These are phyloP conservation scores for Paecilomyces sp. DNA, from an alignment of 2,329 filamentous ascomycete species.

Conservation along the genomic window DNA sequence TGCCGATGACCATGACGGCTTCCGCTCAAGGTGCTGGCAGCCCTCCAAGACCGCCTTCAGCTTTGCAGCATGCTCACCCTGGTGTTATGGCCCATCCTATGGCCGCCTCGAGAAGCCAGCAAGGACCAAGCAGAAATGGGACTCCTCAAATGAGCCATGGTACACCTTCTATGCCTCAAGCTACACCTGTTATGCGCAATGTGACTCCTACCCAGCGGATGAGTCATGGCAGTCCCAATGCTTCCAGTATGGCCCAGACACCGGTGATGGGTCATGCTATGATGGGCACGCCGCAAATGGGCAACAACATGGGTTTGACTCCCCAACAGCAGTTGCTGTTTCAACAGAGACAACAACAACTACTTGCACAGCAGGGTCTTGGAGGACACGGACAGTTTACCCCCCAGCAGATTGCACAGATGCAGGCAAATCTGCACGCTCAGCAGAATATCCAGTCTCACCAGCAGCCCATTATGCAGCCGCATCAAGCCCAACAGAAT, in stretches of 20 bases:
- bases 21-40: slow-evolving; percentile 41
- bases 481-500: slow-evolving; percentile 23
- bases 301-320: slow-evolving; percentile 27
- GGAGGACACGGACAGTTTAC: slow-evolving; percentile 26
- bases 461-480: slow-evolving; percentile 33
- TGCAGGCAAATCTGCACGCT: slow-evolving; percentile 38
- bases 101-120: slow-evolving; percentile 37
- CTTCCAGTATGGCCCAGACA: slow-evolving; percentile 34
- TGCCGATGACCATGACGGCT: slow-evolving; percentile 38
- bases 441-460: slow-evolving; percentile 40
- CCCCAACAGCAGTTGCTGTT: slow-evolving; percentile 32
- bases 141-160: slow-evolving; percentile 42
- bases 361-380: slow-evolving; percentile 30
- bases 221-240: slow-evolving; percentile 38
- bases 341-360: slow-evolving; percentile 32
- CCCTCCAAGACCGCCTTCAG: slow-evolving; percentile 37
- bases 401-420: slow-evolving; percentile 33
- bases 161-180: slow-evolving; percentile 39
- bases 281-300: slow-evolving; percentile 33
- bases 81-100: slow-evolving; percentile 39
- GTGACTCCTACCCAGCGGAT: slow-evolving; percentile 41
- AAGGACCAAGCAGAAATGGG: slow-evolving; percentile 40
- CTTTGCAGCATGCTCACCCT: slow-evolving; percentile 41
- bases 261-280: slow-evolving; percentile 39
- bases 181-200: slow-evolving; percentile 42